Evolutionary conservation across 208 protist genomes (phyloP).

Genomic region (Trypanosoma scelopori): DNA sequence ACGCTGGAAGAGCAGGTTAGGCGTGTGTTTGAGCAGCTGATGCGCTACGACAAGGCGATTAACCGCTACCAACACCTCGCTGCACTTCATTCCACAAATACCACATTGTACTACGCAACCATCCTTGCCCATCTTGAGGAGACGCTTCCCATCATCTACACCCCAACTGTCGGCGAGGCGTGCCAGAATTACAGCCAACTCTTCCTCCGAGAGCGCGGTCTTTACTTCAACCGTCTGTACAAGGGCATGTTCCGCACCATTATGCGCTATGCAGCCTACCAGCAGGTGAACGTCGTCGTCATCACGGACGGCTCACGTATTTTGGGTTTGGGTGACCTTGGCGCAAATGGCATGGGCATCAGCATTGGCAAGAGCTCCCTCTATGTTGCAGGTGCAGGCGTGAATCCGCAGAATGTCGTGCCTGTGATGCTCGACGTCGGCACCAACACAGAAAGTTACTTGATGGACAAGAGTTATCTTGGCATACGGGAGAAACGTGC

Average conservation of each 20-base stretch:
- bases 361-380: slow-evolving; percentile 90
- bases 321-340: slow-evolving; percentile 94
- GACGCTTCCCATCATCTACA: slow-evolving; percentile 87
- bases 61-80: slow-evolving; percentile 81
- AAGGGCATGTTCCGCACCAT: slow-evolving; percentile 83
- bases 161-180: slow-evolving; percentile 91
- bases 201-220: slow-evolving; percentile 77
- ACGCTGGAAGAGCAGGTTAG: slow-evolving; percentile 80
- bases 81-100: slow-evolving; percentile 70
- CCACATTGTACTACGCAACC: slow-evolving; percentile 77
- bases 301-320: slow-evolving; percentile 95
- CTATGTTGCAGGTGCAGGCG: slow-evolving; percentile 85
- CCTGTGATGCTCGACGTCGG: slow-evolving; percentile 90
- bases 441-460: slow-evolving; percentile 76
- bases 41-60: slow-evolving; percentile 78
- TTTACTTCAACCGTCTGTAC: slow-evolving; percentile 87
- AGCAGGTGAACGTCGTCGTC: slow-evolving; percentile 92
- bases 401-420: slow-evolving; percentile 77
- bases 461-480: slow-evolving; percentile 76
- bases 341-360: slow-evolving; percentile 95
- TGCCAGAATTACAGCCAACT: slow-evolving; percentile 90
- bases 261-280: slow-evolving; percentile 72
- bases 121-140: slow-evolving; percentile 72
- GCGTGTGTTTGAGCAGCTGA: slow-evolving; percentile 67
- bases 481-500: slow-evolving; percentile 48